These are phyloP conservation scores for Mycena kentingensis DNA, from an alignment of 768 basidiomycete species.

Conservation along the genomic window DNA sequence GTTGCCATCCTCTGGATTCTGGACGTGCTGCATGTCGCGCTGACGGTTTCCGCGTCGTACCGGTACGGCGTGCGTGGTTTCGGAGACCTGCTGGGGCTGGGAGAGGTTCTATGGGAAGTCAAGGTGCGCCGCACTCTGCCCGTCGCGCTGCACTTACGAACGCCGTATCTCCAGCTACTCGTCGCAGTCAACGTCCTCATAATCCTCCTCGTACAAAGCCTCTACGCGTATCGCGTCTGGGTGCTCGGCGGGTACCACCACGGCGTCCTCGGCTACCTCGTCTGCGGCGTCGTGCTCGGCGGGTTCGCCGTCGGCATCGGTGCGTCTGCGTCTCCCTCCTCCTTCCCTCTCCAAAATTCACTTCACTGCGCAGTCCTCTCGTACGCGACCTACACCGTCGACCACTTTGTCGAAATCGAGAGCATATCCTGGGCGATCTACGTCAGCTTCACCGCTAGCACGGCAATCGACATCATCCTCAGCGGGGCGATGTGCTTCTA, in stretches of 20 bases:
- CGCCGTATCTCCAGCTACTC: not conserved
- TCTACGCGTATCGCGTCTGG: slow-evolving; percentile 51
- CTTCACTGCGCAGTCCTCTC: slow-evolving; percentile 25
- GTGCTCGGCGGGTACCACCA: slow-evolving; percentile 42
- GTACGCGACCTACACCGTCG: slow-evolving; percentile 33
- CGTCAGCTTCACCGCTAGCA: slow-evolving; percentile 42
- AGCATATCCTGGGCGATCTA: slow-evolving; percentile 51
- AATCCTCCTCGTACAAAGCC: slow-evolving; percentile 46
- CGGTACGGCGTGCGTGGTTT: slow-evolving; percentile 39
- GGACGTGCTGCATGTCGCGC: slow-evolving; percentile 27
- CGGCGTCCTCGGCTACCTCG: slow-evolving; percentile 39
- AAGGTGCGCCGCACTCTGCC: too few species aligned
- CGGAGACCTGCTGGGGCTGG: slow-evolving; percentile 30
- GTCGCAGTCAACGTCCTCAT: slow-evolving; percentile 36
- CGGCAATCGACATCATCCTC: slow-evolving; percentile 48
- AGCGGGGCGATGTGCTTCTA: slow-evolving; percentile 37
- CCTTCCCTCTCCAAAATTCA: not conserved
- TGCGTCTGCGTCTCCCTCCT: too few species aligned
- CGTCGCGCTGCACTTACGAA: too few species aligned
- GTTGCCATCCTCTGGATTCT: too few species aligned
- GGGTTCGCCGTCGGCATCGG: slow-evolving; percentile 41
- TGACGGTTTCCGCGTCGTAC: slow-evolving; percentile 39
- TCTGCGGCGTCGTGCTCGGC: slow-evolving; percentile 19
- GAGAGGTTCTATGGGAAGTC: slow-evolving; percentile 30
- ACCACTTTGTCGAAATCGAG: slow-evolving; percentile 31